Percentiles rank a stretch among this genome's conserved stretches.
These are phyloP conservation scores for Prunus kanzakura DNA, from an alignment of 306 rosid genomes.

Conservation along the genomic window DNA sequence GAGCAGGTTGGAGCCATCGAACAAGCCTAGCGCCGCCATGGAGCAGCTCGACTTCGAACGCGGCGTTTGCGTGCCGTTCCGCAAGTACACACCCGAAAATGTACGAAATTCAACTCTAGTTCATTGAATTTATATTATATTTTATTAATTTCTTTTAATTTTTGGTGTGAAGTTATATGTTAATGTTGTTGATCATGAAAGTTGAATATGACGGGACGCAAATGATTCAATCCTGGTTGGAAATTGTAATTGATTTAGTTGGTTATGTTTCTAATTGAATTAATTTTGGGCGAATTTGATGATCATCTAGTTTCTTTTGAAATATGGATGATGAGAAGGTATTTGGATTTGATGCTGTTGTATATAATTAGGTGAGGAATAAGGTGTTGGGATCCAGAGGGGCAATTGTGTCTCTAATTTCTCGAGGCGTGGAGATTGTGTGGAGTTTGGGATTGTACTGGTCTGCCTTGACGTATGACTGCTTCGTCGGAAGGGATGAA, in stretches of 20 bases:
- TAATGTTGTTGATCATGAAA: not conserved
- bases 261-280: not conserved
- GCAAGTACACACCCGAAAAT: conserved; percentile 90
- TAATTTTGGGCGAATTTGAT: not conserved
- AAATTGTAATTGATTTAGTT: not conserved
- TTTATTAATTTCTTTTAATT: not conserved
- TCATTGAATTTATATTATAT: not conserved
- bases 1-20: conserved; percentile 17
- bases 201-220: not conserved
- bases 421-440: conserved; percentile 90
- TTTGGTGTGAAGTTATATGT: not conserved
- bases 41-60: conserved; percentile 98
- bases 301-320: not conserved
- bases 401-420: conserved; percentile 62
- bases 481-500: conserved; percentile 91
- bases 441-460: conserved; percentile 91
- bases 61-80: conserved; percentile 92
- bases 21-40: conserved; percentile 61
- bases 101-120: conserved; percentile 38
- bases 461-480: conserved; percentile 81
- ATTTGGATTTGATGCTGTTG: conserved; percentile 10
- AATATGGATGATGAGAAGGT: not conserved
- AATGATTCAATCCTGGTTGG: not conserved
- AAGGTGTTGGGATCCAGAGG: conserved; percentile 91
- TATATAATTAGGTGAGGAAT: conserved; percentile 60